A percentile compares a stretch with the other conserved stretches of the same genome.
Evolutionary conservation across 345 rosid genomes (phyloP).

Genomic region (Euphorbia tirucalli): DNA sequence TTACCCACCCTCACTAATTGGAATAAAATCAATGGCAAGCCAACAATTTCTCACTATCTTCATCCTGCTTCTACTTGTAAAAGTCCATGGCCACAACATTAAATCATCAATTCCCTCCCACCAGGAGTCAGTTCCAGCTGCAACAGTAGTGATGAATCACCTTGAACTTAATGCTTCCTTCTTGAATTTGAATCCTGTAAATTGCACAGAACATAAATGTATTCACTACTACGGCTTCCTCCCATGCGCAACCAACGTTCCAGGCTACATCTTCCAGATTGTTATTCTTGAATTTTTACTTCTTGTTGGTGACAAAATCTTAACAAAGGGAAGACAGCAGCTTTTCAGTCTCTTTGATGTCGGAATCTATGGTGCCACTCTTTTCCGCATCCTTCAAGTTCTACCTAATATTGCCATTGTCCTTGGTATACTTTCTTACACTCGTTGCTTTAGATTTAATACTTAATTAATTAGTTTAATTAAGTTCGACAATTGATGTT

Average conservation of each 20-base stretch:
- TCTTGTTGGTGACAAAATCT: slow-evolving; percentile 14
- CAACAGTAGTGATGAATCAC: background rate
- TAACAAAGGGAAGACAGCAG: slow-evolving; percentile 10
- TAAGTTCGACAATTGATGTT: too few species aligned
- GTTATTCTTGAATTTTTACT: slow-evolving; percentile 9
- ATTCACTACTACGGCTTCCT: slow-evolving; percentile 13
- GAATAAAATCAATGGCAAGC: background rate
- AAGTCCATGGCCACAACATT: background rate
- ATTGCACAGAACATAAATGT: background rate
- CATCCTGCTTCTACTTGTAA: background rate
- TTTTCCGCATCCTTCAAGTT: slow-evolving; percentile 13
- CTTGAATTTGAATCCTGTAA: background rate
- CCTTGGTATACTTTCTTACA: background rate
- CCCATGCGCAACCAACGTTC: slow-evolving; percentile 17
- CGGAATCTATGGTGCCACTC: slow-evolving; percentile 12
- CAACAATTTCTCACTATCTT: background rate
- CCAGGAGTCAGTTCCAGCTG: background rate
- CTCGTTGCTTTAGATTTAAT: background rate
- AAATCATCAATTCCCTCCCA: background rate
- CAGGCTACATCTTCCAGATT: slow-evolving; percentile 15
- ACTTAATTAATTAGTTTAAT: too few species aligned
- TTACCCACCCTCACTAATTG: too few species aligned
- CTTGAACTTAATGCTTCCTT: slow-evolving; percentile 9
- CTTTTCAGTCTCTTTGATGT: slow-evolving; percentile 11
- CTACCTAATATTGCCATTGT: slow-evolving; percentile 1